Conservation (phyloP, 176 grass and related monocot species). For the Lolium perenne region DNA sequence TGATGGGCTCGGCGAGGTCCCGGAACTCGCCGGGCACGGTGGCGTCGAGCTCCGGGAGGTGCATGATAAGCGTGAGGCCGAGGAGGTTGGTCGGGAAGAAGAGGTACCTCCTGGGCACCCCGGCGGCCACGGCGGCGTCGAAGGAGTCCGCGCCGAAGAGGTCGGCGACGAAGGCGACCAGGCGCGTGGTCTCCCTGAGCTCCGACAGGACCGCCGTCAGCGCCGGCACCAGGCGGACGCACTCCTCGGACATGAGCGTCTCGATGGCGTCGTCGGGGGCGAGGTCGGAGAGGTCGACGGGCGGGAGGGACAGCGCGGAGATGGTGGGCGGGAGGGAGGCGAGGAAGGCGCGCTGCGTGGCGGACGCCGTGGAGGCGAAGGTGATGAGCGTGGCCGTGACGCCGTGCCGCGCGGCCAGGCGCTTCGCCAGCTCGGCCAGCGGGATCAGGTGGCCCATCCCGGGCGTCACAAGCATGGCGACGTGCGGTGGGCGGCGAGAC, state of each 20-base stretch:
- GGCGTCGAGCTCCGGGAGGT: constrained; percentile 48
- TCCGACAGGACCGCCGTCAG: background rate
- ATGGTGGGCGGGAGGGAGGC: constrained; percentile 38
- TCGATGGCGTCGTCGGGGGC: constrained; percentile 47
- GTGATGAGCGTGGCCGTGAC: constrained; percentile 55
- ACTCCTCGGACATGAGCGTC: constrained; percentile 53
- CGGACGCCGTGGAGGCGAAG: constrained; percentile 40
- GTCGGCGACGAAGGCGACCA: constrained; percentile 67
- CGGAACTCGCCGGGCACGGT: constrained; percentile 48
- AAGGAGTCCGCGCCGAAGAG: constrained; percentile 61
- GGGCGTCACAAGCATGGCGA: constrained; percentile 52
- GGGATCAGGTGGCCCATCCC: constrained; percentile 78
- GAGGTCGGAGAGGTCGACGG: constrained; percentile 48
- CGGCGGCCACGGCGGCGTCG: constrained; percentile 44
- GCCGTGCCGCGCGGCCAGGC: constrained; percentile 47
- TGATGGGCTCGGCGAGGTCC: constrained; percentile 57
- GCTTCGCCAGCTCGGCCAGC: constrained; percentile 60
- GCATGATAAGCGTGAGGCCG: constrained; percentile 58
- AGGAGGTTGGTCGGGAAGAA: constrained; percentile 71
- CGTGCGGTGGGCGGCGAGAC: constrained; percentile 36
- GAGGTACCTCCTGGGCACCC: constrained; percentile 43
- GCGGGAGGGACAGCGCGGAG: constrained; percentile 42
- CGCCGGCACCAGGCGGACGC: background rate
- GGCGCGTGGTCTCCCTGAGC: background rate
- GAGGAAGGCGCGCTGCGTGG: constrained; percentile 49